Base-by-base conservation (phyloP, 352 stramenopile species). In the Globisporangium recalcitrans region DNA sequence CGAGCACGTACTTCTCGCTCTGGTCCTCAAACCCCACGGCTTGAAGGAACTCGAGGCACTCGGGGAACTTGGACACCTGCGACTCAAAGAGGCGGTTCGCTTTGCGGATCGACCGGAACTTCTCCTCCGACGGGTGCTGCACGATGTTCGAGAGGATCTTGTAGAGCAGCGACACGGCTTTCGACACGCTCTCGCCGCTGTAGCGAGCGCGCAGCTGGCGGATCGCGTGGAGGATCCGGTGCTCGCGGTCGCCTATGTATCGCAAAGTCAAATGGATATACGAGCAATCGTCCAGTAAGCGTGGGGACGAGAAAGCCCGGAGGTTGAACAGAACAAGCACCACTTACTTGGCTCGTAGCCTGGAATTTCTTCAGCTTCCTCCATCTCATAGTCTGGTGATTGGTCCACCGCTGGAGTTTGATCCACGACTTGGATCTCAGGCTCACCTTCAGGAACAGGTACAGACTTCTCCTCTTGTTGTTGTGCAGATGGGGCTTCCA, bases 121-220 rank as follows among this genome's bases (percentile, higher is more conserved):
- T 90, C 34, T 60, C 63, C 24, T 91, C 72, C 2, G 32, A 21
- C 1, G 82, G 76, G 42, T 89, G 63, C n/a, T 68, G 32, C n/a
- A 88, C 68, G 55, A 93, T 80, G 68, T 93, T 93, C 36, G 75
- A 78, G 11, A 93, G 69, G 63, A 93, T 85, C 55, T 85, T 84
- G 61, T 88, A 62, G 16, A 93, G 70, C 22, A 88, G 38, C 2
- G 72, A 74, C 0, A 68, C 68, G 3, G 82, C 72, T 16, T 70
- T 78, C 3, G 51, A n/a, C 3, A 79, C 75, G 19, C 40, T n/a
- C 3, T 84, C 72, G 0, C 36, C 14, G 21, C 60, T 59, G 55
- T 85, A 71, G 5, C 74, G 73, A 4, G 21, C 14, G 24, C 75
- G 72, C 0, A 93, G 63, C 19, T 66, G 60, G 32, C 60, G 69